Conservation (phyloP, 495 filamentous ascomycete genomes). For the Astrothelium macrocarpum region DNA sequence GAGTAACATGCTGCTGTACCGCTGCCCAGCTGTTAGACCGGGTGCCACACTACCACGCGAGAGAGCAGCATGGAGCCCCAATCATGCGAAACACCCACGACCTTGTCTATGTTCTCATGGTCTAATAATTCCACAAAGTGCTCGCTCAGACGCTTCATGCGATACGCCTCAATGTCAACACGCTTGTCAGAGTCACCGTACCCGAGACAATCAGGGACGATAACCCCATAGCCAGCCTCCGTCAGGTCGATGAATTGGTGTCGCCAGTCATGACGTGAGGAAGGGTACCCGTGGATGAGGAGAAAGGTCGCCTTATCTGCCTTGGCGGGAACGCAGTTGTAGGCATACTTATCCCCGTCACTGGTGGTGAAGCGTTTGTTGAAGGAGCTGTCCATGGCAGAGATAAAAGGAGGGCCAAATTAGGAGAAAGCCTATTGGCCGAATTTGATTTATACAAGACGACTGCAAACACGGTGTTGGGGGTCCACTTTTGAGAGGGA, state of each 20-base stretch:
- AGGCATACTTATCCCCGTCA: not conserved
- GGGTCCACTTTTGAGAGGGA: not conserved
- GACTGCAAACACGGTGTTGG: not conserved
- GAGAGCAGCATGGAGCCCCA: constrained; percentile 14
- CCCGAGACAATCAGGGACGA: constrained; percentile 42
- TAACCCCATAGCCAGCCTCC: constrained; percentile 34
- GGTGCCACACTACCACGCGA: not conserved
- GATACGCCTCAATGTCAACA: constrained; percentile 25
- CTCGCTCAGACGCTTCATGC: constrained; percentile 27
- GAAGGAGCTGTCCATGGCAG: not conserved
- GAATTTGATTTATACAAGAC: not conserved
- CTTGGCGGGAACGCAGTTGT: not conserved
- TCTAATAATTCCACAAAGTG: constrained; percentile 35
- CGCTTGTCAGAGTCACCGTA: constrained; percentile 41
- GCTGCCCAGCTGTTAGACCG: not conserved
- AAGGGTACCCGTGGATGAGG: constrained; percentile 17
- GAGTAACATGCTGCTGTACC: not conserved
- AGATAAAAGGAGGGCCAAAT: not conserved
- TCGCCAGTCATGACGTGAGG: constrained; percentile 38
- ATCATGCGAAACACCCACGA: constrained; percentile 30
- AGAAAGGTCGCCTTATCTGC: not conserved
- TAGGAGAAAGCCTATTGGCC: not conserved
- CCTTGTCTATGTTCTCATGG: constrained; percentile 15
- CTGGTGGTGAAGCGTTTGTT: not conserved
- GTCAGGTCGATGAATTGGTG: constrained; percentile 33